Evolutionary conservation across 257 asterid genomes (phyloP).

Genomic region (Linderniella brevidens): DNA sequence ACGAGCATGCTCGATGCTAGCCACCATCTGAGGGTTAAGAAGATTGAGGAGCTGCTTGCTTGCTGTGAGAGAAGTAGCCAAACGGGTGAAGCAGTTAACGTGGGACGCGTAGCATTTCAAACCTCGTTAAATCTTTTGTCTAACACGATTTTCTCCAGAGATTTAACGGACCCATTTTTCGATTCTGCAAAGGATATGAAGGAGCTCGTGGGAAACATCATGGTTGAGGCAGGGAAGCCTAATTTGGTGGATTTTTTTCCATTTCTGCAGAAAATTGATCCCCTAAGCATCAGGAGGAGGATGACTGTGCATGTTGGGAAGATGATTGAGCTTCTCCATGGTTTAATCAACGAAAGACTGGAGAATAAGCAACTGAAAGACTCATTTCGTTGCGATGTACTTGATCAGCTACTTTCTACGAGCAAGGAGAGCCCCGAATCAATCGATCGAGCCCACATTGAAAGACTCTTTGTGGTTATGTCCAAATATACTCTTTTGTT

Average conservation of each 20-base stretch:
- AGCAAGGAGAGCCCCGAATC: constrained; percentile 34
- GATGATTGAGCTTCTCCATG: constrained; percentile 16
- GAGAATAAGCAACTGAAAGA: constrained; percentile 11
- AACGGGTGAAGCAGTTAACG: neutral
- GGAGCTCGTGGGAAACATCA: neutral
- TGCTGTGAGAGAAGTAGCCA: neutral
- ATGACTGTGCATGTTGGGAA: constrained; percentile 20
- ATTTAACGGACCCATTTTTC: neutral
- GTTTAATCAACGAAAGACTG: constrained; percentile 30
- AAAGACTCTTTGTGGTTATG: constrained; percentile 53
- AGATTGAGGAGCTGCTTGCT: neutral
- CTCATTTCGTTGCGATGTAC: constrained; percentile 16
- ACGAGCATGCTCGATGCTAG: neutral
- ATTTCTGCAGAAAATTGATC: neutral
- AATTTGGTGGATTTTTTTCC: constrained; percentile 4
- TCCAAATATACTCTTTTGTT: neutral
- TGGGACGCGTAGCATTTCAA: neutral
- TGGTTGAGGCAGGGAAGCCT: neutral
- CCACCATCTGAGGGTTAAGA: neutral
- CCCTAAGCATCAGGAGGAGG: neutral
- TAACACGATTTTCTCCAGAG: constrained; percentile 1
- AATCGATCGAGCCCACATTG: constrained; percentile 43
- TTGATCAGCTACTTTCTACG: constrained; percentile 27
- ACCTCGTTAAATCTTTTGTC: constrained; percentile 4
- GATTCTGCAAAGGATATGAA: constrained; percentile 1